Conservation (phyloP, 108 stramenopile species). For the Skeletonema marinoi region DNA sequence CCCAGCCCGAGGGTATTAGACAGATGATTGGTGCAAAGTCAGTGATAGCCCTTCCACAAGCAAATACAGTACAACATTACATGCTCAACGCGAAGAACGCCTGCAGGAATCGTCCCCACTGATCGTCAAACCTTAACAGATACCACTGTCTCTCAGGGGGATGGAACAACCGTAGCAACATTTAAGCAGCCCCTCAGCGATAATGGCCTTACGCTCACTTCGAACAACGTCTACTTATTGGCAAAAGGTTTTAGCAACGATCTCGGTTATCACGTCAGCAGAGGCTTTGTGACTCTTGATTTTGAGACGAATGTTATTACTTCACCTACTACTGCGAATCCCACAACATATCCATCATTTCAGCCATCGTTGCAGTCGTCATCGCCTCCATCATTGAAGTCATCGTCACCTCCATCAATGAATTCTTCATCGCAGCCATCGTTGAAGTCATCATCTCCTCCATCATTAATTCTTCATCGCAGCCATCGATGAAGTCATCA, state of each 20-base stretch:
- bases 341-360: too few relatives aligned
- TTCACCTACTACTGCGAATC: neutral
- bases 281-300: slow-evolving; percentile 19
- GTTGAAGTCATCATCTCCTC: too few relatives aligned
- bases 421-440: too few relatives aligned
- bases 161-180: slow-evolving; percentile 37
- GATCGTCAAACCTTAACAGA: slow-evolving; percentile 56
- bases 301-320: slow-evolving; percentile 4
- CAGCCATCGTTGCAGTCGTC: too few relatives aligned
- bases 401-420: too few relatives aligned
- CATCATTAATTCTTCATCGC: too few relatives aligned
- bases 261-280: slow-evolving; percentile 14
- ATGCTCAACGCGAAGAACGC: slow-evolving; percentile 10
- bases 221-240: neutral
- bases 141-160: slow-evolving; percentile 41
- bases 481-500: too few relatives aligned
- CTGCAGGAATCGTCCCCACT: slow-evolving; percentile 19
- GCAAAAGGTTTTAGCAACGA: neutral
- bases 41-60: slow-evolving; percentile 38
- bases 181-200: slow-evolving; percentile 62
- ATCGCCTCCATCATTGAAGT: too few relatives aligned
- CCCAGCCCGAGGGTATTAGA: neutral
- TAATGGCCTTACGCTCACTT: slow-evolving; percentile 10
- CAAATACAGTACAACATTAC: slow-evolving; percentile 47
- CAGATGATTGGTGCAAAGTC: slow-evolving; percentile 28